These are phyloP conservation scores for Ceratobasidium papillatum DNA, from an alignment of 1,284 basidiomycete species.

Conservation along the genomic window DNA sequence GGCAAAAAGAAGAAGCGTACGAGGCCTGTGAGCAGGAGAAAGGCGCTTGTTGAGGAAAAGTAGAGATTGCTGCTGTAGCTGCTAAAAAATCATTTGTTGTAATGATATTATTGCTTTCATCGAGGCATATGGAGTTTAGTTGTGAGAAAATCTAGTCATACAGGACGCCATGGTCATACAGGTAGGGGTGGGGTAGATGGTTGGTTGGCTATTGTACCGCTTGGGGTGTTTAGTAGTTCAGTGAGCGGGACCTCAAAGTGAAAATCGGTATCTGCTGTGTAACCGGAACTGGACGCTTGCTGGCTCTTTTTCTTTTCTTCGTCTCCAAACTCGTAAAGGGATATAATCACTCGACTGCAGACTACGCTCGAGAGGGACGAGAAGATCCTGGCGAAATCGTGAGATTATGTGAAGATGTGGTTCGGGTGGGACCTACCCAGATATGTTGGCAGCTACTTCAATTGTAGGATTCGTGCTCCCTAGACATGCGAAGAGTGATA, in stretches of 20 bases:
- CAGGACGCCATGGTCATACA: not conserved
- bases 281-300: not conserved
- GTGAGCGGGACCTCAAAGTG: not conserved
- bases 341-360: slow-evolving; percentile 13
- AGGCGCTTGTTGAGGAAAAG: slow-evolving; percentile 19
- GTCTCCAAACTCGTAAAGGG: not conserved
- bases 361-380: not conserved
- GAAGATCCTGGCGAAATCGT: not conserved
- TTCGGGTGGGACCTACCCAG: not conserved
- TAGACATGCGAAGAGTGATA: not conserved
- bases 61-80: slow-evolving; percentile 6
- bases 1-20: slow-evolving; percentile 88
- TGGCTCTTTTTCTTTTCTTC: not conserved
- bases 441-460: not conserved
- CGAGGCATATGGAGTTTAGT: too few species aligned
- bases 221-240: not conserved
- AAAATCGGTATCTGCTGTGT: not conserved
- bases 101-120: too few species aligned
- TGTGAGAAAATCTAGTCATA: too few species aligned
- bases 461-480: not conserved
- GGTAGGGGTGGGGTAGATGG: not conserved
- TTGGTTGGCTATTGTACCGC: not conserved
- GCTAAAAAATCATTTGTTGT: slow-evolving; percentile 11
- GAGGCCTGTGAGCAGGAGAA: slow-evolving; percentile 52
- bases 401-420: not conserved